Evolutionary conservation across 1,284 basidiomycete species (phyloP).

Genomic region (Sparassis latifolia): DNA sequence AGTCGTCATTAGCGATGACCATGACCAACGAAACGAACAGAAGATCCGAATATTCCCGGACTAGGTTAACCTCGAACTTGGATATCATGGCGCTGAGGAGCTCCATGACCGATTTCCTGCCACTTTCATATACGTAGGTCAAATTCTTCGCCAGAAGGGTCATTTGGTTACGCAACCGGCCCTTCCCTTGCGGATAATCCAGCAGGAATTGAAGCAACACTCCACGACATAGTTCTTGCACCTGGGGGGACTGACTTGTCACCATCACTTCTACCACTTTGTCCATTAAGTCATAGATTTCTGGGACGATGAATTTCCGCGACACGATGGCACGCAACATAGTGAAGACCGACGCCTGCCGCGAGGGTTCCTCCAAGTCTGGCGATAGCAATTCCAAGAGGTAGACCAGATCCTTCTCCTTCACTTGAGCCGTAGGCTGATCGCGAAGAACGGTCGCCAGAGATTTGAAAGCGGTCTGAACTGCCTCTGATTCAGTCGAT

Average conservation of each 20-base stretch:
- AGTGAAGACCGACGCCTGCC: slow-evolving; percentile 84
- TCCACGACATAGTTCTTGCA: slow-evolving; percentile 88
- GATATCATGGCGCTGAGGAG: slow-evolving; percentile 75
- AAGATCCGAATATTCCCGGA: slow-evolving; percentile 83
- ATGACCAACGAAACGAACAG: slow-evolving; percentile 92
- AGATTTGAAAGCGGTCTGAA: slow-evolving; percentile 85
- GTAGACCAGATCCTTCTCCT: slow-evolving; percentile 86
- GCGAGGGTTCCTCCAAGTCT: slow-evolving; percentile 90
- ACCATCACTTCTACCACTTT: slow-evolving; percentile 93
- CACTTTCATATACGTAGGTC: slow-evolving; percentile 87
- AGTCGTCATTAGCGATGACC: slow-evolving; percentile 91
- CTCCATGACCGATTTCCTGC: slow-evolving; percentile 90
- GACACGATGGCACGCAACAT: slow-evolving; percentile 90
- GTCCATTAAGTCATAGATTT: slow-evolving; percentile 98
- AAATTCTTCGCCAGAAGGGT: slow-evolving; percentile 92
- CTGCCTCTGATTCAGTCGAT: slow-evolving; percentile 84
- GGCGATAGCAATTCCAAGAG: slow-evolving; percentile 83
- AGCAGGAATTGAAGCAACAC: slow-evolving; percentile 92
- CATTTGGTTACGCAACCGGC: slow-evolving; percentile 83
- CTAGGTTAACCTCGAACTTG: slow-evolving; percentile 79
- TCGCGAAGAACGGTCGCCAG: slow-evolving; percentile 85
- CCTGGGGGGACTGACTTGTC: slow-evolving; percentile 85
- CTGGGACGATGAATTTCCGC: slow-evolving; percentile 89
- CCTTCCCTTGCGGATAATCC: slow-evolving; percentile 96
- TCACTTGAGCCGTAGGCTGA: slow-evolving; percentile 72